phyloP scores from a whole-genome alignment of 257 asterid genomes.

The Przewalskia tangutica region DNA sequence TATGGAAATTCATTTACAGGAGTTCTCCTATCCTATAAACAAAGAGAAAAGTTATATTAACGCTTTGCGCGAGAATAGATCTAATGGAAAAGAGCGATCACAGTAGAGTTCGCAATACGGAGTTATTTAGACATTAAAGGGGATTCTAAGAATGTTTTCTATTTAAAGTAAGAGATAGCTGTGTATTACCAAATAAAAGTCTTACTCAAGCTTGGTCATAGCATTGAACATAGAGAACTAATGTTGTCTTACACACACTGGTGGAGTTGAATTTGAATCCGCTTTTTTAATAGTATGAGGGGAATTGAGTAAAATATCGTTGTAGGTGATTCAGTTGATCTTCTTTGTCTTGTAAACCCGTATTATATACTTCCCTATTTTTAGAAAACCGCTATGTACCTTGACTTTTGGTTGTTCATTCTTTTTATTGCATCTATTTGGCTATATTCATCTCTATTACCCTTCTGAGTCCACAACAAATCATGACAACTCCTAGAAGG shows the following conservation, averaged over 20 bases:
- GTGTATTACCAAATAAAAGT: not conserved
- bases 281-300: not conserved
- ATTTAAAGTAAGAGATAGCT: not conserved
- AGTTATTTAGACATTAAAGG: not conserved
- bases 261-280: not conserved
- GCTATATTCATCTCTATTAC: not conserved
- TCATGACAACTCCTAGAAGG: too few species aligned
- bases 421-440: not conserved
- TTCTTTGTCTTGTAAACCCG: not conserved
- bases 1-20: not conserved
- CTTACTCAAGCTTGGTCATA: not conserved
- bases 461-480: too few species aligned
- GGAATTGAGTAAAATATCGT: not conserved
- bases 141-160: not conserved
- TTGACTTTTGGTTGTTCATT: not conserved
- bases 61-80: not conserved
- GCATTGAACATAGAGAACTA: not conserved
- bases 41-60: too few species aligned
- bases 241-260: not conserved
- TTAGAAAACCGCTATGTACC: not conserved
- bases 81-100: not conserved
- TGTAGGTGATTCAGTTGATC: not conserved
- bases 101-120: not conserved
- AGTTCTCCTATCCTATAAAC: not conserved
- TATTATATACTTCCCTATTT: not conserved